Conservation (phyloP, 2,329 filamentous ascomycete genomes). For the Diplodia seriata region DNA sequence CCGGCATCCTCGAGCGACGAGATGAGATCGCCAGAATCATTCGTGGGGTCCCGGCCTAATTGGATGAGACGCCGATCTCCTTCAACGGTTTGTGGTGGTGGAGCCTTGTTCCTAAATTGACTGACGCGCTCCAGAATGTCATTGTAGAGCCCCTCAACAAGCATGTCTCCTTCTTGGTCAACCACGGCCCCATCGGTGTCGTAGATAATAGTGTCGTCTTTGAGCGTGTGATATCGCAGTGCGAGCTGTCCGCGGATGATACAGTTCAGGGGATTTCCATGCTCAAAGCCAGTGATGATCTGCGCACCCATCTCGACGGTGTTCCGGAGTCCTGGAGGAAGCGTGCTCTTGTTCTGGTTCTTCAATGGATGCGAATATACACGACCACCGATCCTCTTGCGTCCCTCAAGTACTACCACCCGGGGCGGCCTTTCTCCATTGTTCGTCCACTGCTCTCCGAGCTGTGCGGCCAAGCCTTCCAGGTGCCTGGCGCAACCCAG, state of each 20-base stretch:
- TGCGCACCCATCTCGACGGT: conserved; percentile 98
- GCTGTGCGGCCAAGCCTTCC: conserved; percentile 83
- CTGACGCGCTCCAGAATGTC: conserved; percentile 92
- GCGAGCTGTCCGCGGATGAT: conserved; percentile 90
- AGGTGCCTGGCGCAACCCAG: conserved; percentile 91
- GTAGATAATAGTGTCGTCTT: conserved; percentile 84
- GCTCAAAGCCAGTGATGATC: conserved; percentile 96
- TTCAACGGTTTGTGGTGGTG: conserved; percentile 73
- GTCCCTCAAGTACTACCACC: conserved; percentile 84
- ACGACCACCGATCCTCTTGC: conserved; percentile 85
- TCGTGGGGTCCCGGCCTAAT: conserved; percentile 75
- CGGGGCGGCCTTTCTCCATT: conserved; percentile 72
- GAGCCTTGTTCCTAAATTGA: conserved; percentile 82
- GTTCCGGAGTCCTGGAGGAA: conserved; percentile 65
- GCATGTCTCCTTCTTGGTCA: conserved; percentile 72
- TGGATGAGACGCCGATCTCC: conserved; percentile 84
- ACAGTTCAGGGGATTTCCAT: conserved; percentile 91
- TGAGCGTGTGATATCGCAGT: conserved; percentile 82
- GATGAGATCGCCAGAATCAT: conserved; percentile 68
- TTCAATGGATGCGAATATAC: conserved; percentile 83
- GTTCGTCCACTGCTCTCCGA: conserved; percentile 70
- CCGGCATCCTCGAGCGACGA: conserved; percentile 74
- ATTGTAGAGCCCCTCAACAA: conserved; percentile 92
- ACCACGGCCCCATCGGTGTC: conserved; percentile 81
- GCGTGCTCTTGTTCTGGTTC: conserved; percentile 62